These are phyloP conservation scores for Populus nigra DNA, from an alignment of 345 rosid genomes.

Conservation along the genomic window DNA sequence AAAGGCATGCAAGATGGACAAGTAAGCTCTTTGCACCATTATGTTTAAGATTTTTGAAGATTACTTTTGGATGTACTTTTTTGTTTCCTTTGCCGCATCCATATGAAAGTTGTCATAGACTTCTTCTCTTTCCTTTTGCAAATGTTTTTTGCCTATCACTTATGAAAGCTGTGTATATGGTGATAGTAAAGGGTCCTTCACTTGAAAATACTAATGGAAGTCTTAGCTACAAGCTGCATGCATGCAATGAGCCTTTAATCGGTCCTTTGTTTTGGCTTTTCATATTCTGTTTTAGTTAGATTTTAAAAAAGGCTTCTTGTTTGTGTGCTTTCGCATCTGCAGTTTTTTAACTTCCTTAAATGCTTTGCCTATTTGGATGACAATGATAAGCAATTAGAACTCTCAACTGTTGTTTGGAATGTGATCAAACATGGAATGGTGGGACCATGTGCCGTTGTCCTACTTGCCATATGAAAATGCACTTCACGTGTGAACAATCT, in stretches of 20 bases:
- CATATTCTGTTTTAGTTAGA: background rate
- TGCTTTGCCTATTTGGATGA: background rate
- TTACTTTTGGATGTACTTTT: background rate
- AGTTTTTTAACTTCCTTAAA: background rate
- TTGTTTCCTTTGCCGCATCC: background rate
- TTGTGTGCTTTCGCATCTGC: background rate
- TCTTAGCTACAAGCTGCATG: background rate
- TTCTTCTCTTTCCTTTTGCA: background rate
- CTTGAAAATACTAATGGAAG: background rate
- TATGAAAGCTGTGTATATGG: background rate
- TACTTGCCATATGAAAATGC: background rate
- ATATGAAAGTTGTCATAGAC: background rate
- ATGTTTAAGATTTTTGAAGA: background rate
- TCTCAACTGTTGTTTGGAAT: background rate
- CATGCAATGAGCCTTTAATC: background rate
- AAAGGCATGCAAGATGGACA: constrained; percentile 99
- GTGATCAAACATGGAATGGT: background rate
- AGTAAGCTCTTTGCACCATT: constrained; percentile 42
- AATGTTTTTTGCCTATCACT: background rate
- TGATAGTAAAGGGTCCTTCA: background rate
- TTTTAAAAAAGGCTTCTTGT: background rate
- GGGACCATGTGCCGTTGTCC: background rate
- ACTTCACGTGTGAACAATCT: background rate
- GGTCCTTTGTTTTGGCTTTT: background rate
- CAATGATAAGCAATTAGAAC: background rate